Conservation (phyloP, 1,284 basidiomycete species). For the Clitocybe nebularis region DNA sequence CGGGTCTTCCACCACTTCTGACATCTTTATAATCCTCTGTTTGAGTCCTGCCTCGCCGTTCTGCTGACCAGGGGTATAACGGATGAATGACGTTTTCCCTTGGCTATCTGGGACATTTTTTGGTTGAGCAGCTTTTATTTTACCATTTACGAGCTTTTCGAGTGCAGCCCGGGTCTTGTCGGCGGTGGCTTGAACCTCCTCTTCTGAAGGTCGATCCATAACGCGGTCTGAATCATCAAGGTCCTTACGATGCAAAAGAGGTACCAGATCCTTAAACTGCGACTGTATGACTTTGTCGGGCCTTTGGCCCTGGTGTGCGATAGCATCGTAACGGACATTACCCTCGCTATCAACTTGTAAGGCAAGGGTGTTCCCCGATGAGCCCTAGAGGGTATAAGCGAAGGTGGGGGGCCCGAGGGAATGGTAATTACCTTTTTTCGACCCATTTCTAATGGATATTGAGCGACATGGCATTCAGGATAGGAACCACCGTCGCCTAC, state of each 20-base stretch:
- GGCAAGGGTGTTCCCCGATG: conserved; percentile 89
- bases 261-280: conserved; percentile 96
- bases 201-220: conserved; percentile 92
- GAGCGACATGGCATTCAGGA: conserved; percentile 96
- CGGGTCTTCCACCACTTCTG: conserved; percentile 95
- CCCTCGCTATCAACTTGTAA: conserved; percentile 96
- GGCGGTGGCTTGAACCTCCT: conserved; percentile 83
- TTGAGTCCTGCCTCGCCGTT: conserved; percentile 67
- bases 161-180: conserved; percentile 89
- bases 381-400: conserved; percentile 48
- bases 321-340: conserved; percentile 95
- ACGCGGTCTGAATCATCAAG: conserved; percentile 67
- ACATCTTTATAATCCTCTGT: conserved; percentile 99
- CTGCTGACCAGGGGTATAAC: conserved; percentile 94
- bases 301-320: conserved; percentile 92
- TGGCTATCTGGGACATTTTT: conserved; percentile 80
- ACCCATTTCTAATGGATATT: conserved; percentile 95
- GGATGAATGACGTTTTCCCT: conserved; percentile 83
- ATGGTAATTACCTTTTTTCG: conserved; percentile 74
- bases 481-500: conserved; percentile 90
- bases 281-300: conserved; percentile 86
- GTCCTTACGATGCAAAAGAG: conserved; percentile 87
- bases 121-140: conserved; percentile 96
- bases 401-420: conserved; percentile 4
- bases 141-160: conserved; percentile 90